Conservation (phyloP, 495 filamentous ascomycete genomes). For the Aspergillus indologenus region DNA sequence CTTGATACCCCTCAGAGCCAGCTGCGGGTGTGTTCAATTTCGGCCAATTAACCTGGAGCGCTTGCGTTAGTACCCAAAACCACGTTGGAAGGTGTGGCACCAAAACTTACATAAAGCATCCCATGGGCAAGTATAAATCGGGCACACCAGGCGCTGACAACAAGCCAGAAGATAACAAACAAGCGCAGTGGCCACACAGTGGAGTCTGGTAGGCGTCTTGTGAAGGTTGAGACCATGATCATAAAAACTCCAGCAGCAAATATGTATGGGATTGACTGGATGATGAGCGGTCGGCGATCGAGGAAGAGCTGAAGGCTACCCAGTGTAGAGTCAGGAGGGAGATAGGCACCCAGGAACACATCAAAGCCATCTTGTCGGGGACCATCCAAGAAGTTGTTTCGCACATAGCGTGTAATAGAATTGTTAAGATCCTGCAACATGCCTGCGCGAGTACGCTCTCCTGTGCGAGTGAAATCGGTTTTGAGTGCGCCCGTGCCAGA, state of each 20-base stretch:
- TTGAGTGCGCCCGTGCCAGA: conserved; percentile 95
- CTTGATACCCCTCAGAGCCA: conserved; percentile 84
- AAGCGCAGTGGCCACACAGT: conserved; percentile 73
- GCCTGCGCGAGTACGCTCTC: conserved; percentile 78
- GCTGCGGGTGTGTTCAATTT: conserved; percentile 84
- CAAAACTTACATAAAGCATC: conserved; percentile 79
- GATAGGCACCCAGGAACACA: conserved; percentile 82
- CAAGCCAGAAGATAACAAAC: conserved; percentile 72
- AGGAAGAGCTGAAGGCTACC: conserved; percentile 68
- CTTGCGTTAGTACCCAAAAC: conserved; percentile 10
- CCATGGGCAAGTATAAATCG: conserved; percentile 77
- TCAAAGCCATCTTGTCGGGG: conserved; percentile 94
- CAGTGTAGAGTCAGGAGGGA: conserved; percentile 61
- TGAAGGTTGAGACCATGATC: conserved; percentile 72
- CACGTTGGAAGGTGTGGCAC: neutral
- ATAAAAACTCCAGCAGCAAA: conserved; percentile 85
- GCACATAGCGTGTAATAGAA: conserved; percentile 77
- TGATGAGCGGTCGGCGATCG: conserved; percentile 81
- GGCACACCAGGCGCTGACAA: conserved; percentile 63
- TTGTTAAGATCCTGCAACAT: conserved; percentile 78
- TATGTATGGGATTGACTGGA: conserved; percentile 88
- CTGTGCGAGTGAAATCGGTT: conserved; percentile 90
- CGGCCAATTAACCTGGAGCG: conserved; percentile 90
- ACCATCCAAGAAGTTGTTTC: conserved; percentile 90
- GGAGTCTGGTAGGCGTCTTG: conserved; percentile 61